Conservation (phyloP, 257 asterid species). For the Salvia hispanica region DNA sequence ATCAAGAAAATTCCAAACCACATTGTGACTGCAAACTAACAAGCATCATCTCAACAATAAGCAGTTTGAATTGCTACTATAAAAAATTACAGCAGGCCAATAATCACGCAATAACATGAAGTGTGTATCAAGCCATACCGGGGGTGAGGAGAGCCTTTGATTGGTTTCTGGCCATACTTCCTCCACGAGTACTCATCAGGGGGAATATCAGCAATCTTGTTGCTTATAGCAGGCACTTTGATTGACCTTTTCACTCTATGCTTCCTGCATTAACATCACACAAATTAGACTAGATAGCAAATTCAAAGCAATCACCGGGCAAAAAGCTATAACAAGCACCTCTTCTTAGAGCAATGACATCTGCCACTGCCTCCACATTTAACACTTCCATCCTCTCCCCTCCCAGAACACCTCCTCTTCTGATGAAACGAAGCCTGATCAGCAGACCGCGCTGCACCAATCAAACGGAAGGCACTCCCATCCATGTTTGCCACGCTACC, state of each 20-base stretch:
- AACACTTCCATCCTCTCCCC: slow-evolving; percentile 84
- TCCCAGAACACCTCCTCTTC: slow-evolving; percentile 73
- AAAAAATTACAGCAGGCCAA: background rate
- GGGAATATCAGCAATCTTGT: slow-evolving; percentile 75
- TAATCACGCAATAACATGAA: background rate
- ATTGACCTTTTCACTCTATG: slow-evolving; percentile 66
- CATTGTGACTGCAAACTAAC: too few relatives aligned
- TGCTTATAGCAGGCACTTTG: slow-evolving; percentile 76
- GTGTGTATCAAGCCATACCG: slow-evolving; percentile 41
- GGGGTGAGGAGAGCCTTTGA: slow-evolving; percentile 83
- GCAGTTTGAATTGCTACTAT: background rate
- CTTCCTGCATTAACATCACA: slow-evolving; percentile 43
- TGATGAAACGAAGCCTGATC: slow-evolving; percentile 72
- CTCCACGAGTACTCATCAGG: slow-evolving; percentile 82
- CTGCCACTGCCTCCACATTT: slow-evolving; percentile 85
- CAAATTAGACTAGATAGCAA: slow-evolving; percentile 9
- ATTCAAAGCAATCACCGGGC: background rate
- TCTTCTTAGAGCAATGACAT: slow-evolving; percentile 93
- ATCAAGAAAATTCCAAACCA: too few relatives aligned
- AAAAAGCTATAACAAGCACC: slow-evolving; percentile 43
- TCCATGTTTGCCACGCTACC: slow-evolving; percentile 80
- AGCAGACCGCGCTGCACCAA: slow-evolving; percentile 72
- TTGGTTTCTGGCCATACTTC: slow-evolving; percentile 82
- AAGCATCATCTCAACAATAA: slow-evolving; percentile 2
- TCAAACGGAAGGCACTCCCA: slow-evolving; percentile 60